phyloP scores from a whole-genome alignment of 2,329 filamentous ascomycete species.

The Orbilia brochopaga region DNA sequence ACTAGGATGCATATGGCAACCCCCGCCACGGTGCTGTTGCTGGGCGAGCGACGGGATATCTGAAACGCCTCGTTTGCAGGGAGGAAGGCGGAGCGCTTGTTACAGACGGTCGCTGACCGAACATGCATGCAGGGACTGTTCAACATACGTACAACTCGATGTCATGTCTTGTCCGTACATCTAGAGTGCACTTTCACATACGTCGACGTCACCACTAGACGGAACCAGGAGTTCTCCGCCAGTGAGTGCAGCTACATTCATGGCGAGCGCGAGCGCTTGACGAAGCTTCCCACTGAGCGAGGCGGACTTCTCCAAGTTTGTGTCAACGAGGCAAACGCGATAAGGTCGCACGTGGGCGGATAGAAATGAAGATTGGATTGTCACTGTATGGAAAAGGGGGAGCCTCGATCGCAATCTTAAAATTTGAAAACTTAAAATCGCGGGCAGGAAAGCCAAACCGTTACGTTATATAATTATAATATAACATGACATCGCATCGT shows the following conservation, averaged over 20 bases:
- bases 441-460: too few relatives aligned
- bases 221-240: too few relatives aligned
- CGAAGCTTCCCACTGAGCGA: too few relatives aligned
- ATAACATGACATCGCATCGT: too few relatives aligned
- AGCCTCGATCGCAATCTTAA: slow-evolving; percentile 12
- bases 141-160: not conserved
- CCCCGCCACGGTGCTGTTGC: not conserved
- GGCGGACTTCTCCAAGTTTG: too few relatives aligned
- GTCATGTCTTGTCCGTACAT: not conserved
- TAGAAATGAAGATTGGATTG: slow-evolving; percentile 15
- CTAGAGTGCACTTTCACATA: too few relatives aligned
- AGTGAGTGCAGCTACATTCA: too few relatives aligned
- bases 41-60: slow-evolving; percentile 5
- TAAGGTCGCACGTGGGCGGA: slow-evolving; percentile 16
- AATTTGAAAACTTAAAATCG: too few relatives aligned
- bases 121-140: slow-evolving; percentile 24
- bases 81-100: slow-evolving; percentile 42
- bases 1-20: not conserved
- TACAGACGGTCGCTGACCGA: slow-evolving; percentile 44
- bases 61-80: slow-evolving; percentile 32
- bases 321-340: not conserved
- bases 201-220: too few relatives aligned
- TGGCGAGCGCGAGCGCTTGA: too few relatives aligned
- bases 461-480: too few relatives aligned
- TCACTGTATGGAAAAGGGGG: slow-evolving; percentile 46